phyloP scores from a whole-genome alignment of 2,329 filamentous ascomycete genomes.

The Neofusicoccum cordaticola region DNA sequence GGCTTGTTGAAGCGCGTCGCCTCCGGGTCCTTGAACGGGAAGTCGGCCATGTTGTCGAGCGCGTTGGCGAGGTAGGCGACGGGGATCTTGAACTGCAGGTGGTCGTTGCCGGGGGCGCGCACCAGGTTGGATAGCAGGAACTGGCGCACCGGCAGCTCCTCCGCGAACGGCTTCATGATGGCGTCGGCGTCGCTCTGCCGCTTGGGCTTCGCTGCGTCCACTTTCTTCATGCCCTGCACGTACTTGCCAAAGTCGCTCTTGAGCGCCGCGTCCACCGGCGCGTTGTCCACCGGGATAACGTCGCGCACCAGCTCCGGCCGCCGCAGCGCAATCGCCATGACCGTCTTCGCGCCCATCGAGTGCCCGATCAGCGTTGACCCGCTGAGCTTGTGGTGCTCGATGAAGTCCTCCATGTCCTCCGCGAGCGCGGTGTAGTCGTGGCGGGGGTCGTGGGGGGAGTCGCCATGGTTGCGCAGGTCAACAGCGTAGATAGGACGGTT shows the following conservation, averaged over 20 bases:
- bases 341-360: constrained; percentile 94
- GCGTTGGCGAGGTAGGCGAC: constrained; percentile 65
- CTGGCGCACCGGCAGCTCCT: constrained; percentile 75
- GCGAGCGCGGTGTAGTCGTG: constrained; percentile 86
- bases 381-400: constrained; percentile 66
- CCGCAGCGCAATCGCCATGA: constrained; percentile 79
- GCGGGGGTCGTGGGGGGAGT: constrained; percentile 71
- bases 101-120: constrained; percentile 50
- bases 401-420: constrained; percentile 76
- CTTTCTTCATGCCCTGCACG: constrained; percentile 76
- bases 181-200: constrained; percentile 75
- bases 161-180: constrained; percentile 59
- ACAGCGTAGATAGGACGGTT: constrained; percentile 78
- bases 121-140: constrained; percentile 87
- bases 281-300: constrained; percentile 86
- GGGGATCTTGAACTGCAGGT: constrained; percentile 75
- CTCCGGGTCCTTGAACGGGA: constrained; percentile 77
- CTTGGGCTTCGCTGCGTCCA: constrained; percentile 66
- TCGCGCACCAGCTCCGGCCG: constrained; percentile 65
- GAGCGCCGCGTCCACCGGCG: constrained; percentile 76
- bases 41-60: constrained; percentile 77
- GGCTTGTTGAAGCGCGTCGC: constrained; percentile 68
- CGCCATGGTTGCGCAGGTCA: constrained; percentile 90
- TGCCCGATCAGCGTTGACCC: constrained; percentile 82
- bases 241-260: constrained; percentile 75